These are phyloP conservation scores for Heterococcus sp. DNA, from an alignment of 108 stramenopile species.

Conservation along the genomic window DNA sequence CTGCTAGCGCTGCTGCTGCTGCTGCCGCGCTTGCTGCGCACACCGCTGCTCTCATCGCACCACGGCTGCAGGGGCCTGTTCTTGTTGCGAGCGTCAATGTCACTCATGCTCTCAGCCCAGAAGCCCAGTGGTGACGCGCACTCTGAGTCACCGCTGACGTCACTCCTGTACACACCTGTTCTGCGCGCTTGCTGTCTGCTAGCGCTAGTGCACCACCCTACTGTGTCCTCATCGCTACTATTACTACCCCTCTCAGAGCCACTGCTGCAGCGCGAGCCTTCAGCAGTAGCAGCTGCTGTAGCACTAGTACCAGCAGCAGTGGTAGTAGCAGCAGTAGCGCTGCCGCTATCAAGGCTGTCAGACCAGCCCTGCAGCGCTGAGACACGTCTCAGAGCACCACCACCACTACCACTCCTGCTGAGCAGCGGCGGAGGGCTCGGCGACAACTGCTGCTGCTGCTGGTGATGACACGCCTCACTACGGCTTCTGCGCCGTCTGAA, in stretches of 20 bases:
- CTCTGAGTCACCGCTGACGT: not conserved
- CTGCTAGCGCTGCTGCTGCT: not conserved
- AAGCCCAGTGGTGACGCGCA: conserved; percentile 17
- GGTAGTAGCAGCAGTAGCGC: not conserved
- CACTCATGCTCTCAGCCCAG: conserved; percentile 23
- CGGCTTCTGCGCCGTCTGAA: too few species aligned
- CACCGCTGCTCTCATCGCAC: not conserved
- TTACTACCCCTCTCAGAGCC: not conserved
- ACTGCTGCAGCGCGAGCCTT: not conserved
- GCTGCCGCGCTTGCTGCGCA: too few species aligned
- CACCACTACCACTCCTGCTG: not conserved
- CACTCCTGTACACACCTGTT: not conserved
- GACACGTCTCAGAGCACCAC: not conserved
- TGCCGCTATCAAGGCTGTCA: not conserved
- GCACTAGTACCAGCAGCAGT: not conserved
- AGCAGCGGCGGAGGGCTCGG: too few species aligned
- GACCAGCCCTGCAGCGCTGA: not conserved
- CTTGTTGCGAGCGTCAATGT: conserved; percentile 28
- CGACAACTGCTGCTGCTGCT: too few species aligned
- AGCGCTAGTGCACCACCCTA: not conserved
- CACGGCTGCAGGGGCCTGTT: conserved; percentile 1
- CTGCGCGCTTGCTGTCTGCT: not conserved
- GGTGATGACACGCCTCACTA: too few species aligned
- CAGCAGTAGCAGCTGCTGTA: not conserved
- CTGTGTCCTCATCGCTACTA: not conserved